These are phyloP conservation scores for Hyphodiscus sp. DNA, from an alignment of 2,329 filamentous ascomycete genomes.

Conservation along the genomic window DNA sequence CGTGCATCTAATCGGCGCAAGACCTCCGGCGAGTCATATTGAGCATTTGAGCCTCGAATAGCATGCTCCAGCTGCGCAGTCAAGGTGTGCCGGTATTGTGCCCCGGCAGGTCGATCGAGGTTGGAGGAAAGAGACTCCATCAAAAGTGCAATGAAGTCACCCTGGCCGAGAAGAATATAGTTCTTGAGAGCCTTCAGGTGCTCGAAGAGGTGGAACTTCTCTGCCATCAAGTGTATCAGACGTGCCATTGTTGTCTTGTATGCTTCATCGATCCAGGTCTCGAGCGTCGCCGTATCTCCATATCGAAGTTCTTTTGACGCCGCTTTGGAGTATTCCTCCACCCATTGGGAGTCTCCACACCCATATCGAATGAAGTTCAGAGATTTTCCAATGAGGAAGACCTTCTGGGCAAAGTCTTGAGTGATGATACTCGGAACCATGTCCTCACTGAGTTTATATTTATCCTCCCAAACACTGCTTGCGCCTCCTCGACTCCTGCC, in stretches of 20 bases:
- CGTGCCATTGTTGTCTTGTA: constrained; percentile 98
- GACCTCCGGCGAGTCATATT: constrained; percentile 89
- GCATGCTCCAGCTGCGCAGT: constrained; percentile 98
- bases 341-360: constrained; percentile 90
- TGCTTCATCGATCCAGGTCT: constrained; percentile 90
- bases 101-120: constrained; percentile 89
- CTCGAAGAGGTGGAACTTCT: constrained; percentile 90
- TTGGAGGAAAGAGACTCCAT: constrained; percentile 96
- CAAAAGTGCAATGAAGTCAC: constrained; percentile 91
- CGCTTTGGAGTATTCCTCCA: constrained; percentile 88
- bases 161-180: constrained; percentile 89
- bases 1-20: constrained; percentile 89
- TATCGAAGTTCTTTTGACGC: constrained; percentile 89
- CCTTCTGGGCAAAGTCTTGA: constrained; percentile 87
- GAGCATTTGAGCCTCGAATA: constrained; percentile 93
- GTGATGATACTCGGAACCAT: constrained; percentile 95
- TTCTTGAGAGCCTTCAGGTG: constrained; percentile 89
- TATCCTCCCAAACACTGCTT: constrained; percentile 96
- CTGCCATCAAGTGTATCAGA: constrained; percentile 85
- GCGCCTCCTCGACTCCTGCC: constrained; percentile 53
- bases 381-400: constrained; percentile 95
- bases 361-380: constrained; percentile 97
- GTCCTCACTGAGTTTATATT: constrained; percentile 76
- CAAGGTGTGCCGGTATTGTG: constrained; percentile 91
- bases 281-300: constrained; percentile 85